These are phyloP conservation scores for Boletellus sp. DNA, from an alignment of 1,284 basidiomycete species.

Conservation along the genomic window DNA sequence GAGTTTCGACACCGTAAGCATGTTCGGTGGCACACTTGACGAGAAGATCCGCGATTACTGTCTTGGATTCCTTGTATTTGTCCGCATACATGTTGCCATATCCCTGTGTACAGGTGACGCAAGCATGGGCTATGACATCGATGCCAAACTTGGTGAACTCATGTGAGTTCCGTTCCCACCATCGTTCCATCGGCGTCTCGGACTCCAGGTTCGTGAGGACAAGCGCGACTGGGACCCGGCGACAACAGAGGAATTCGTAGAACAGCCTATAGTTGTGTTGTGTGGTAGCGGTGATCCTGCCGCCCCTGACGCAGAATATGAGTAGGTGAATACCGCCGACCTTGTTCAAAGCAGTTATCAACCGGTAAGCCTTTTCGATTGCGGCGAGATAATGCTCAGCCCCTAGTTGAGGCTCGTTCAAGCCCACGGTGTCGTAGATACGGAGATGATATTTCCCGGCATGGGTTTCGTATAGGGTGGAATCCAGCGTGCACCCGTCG, in stretches of 20 bases:
- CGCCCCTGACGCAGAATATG: conserved; percentile 32
- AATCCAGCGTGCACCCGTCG: conserved; percentile 29
- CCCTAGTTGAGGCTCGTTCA: conserved; percentile 30
- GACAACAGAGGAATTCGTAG: conserved; percentile 29
- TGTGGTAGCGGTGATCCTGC: conserved; percentile 30
- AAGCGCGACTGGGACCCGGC: conserved; percentile 29
- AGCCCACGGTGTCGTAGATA: conserved; percentile 29
- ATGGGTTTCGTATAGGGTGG: conserved; percentile 22
- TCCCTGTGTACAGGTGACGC: conserved; percentile 27
- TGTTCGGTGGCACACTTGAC: conserved; percentile 18
- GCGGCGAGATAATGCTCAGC: conserved; percentile 27
- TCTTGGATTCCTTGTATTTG: conserved; percentile 32
- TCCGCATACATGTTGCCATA: conserved; percentile 26
- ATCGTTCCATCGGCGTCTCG: conserved; percentile 30
- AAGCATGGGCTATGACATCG: conserved; percentile 23
- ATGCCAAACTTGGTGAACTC: conserved; percentile 28
- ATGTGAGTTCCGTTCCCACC: conserved; percentile 28
- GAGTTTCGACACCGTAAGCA: conserved; percentile 23
- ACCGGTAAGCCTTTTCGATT: conserved; percentile 27
- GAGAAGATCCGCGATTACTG: conserved; percentile 24
- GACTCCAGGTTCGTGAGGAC: conserved; percentile 29
- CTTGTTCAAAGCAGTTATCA: conserved; percentile 21
- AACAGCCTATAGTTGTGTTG: conserved; percentile 33
- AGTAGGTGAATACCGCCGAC: conserved; percentile 30
- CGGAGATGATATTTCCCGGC: conserved; percentile 16